A percentile compares a stretch with the other conserved stretches of the same genome.
Conservation (phyloP, 805 yeast species). For the Hagleromyces aurorensis region DNA sequence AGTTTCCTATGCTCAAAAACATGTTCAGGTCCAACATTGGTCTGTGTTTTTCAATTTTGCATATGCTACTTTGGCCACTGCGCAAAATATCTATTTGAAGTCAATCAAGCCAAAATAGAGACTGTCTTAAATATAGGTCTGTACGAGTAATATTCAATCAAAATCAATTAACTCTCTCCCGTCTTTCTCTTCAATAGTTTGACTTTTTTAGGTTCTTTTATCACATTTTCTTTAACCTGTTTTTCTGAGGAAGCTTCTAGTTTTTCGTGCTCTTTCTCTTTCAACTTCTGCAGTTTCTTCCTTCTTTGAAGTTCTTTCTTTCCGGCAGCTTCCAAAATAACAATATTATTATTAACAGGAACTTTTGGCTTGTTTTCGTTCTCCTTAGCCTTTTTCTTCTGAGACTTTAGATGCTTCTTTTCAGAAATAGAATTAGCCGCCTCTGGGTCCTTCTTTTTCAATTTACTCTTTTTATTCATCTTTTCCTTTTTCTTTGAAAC, state of each 20-base stretch:
- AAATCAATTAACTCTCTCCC: conserved; percentile 3
- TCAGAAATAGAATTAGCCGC: conserved; percentile 1
- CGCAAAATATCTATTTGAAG: conserved; percentile 20
- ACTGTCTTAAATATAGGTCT: conserved; percentile 1
- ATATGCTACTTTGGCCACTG: conserved; percentile 16
- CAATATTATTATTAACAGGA: conserved; percentile 18
- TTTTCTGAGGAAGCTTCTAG: conserved; percentile 1
- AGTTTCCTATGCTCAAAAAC: conserved; percentile 18
- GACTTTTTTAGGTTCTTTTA: too few species aligned
- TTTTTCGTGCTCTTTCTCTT: conserved; percentile 11
- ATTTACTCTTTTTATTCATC: conserved; percentile 7
- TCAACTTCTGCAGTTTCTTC: conserved; percentile 14
- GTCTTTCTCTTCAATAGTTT: conserved; percentile 6
- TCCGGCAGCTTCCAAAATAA: conserved; percentile 29
- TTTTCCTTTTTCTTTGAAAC: conserved; percentile 18
- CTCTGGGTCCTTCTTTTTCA: conserved; percentile 4
- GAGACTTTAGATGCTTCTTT: conserved; percentile 6
- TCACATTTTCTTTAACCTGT: too few species aligned
- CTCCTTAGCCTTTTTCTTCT: conserved; percentile 9
- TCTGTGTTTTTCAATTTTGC: conserved; percentile 22
- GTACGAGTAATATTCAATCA: neutral
- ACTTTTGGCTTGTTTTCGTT: conserved; percentile 5
- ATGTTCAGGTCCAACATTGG: conserved; percentile 18
- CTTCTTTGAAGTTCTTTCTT: conserved; percentile 25
- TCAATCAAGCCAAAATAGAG: neutral